These are phyloP conservation scores for Vararia minispora DNA, from an alignment of 768 basidiomycete species.

Conservation along the genomic window DNA sequence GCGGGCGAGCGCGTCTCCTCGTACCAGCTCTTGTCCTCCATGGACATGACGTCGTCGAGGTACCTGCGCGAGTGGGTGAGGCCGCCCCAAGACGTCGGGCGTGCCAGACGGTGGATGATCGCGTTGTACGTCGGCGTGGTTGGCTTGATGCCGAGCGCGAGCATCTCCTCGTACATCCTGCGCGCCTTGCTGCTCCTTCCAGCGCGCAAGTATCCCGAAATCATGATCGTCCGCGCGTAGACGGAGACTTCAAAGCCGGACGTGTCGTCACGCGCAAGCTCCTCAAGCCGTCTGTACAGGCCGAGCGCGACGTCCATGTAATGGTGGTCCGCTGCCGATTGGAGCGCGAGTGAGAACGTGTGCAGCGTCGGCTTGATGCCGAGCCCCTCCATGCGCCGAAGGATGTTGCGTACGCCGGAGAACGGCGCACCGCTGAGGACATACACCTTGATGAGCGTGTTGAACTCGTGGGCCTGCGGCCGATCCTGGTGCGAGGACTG, in stretches of 20 bases:
- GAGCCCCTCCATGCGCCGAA: conserved; percentile 38
- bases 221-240: conserved; percentile 63
- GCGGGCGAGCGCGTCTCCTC: too few species aligned
- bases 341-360: conserved; percentile 67
- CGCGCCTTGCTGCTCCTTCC: conserved; percentile 45
- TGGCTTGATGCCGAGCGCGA: conserved; percentile 48
- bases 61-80: too few species aligned
- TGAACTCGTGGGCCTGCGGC: conserved; percentile 53
- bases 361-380: conserved; percentile 46
- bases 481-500: conserved; percentile 24
- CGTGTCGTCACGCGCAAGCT: conserved; percentile 25
- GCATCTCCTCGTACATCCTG: conserved; percentile 64
- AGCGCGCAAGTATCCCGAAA: conserved; percentile 55
- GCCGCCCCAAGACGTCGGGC: too few species aligned
- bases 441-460: conserved; percentile 76
- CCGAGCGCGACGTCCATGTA: conserved; percentile 50
- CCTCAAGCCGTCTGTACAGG: conserved; percentile 61
- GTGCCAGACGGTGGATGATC: conserved; percentile 58
- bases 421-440: conserved; percentile 75
- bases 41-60: too few species aligned
- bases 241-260: conserved; percentile 34
- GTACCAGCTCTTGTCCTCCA: too few species aligned
- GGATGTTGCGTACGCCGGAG: conserved; percentile 45
- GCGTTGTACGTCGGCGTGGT: conserved; percentile 56
- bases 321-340: conserved; percentile 69